Evolutionary conservation across 2,329 filamentous ascomycete species (phyloP), one percentile per base, ranked within the genome.

Genomic region (Cladorrhinum sp.): DNA sequence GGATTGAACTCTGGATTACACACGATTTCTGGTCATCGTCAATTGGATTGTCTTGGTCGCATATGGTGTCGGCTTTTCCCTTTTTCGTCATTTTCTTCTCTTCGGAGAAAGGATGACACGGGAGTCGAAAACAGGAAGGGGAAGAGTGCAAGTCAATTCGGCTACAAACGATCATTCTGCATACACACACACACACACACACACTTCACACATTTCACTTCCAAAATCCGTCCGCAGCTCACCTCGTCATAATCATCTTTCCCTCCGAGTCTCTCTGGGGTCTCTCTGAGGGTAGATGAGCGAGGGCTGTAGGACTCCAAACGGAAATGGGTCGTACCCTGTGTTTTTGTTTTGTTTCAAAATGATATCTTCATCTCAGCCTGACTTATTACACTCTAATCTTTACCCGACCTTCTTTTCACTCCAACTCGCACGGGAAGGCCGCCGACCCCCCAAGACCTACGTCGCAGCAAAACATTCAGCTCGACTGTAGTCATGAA

Each of bases 1-100:
- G 86, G 82, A 75, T 75, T 76, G 77, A 75, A 80, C 82, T 79
- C 88, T 87, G 89, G 89, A 84, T 79, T 73, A 4, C 26, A 28
- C 71, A 70, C 77, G 73, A 82, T 80, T 10, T 78, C 74, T 80
- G 82, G 81, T 78, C 80, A 74, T 24, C 9, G 69, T 55, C 9
- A n/a, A n/a, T 28, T 4, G 73, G 76, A 72, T 73, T 63, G 75
- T 71, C 64, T 65, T 69, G 70, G 70, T 28, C 4, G 18, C 42
- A 18, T 21, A 20, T 61, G 74, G 71, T 72, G 74, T 70, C 65
- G 68, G 64, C 61, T 59, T 62, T 60, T 62, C 60, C 61, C 68
- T n/a, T n/a, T n/a, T n/a, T 62, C 63, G 65, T 70, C 67, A 68
- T 63, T 62, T 68, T 66, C 61, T 65, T 62, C 57, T 57, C 42